These are phyloP conservation scores for Cicer chorassanicum DNA, from an alignment of 306 rosid genomes.

Conservation along the genomic window DNA sequence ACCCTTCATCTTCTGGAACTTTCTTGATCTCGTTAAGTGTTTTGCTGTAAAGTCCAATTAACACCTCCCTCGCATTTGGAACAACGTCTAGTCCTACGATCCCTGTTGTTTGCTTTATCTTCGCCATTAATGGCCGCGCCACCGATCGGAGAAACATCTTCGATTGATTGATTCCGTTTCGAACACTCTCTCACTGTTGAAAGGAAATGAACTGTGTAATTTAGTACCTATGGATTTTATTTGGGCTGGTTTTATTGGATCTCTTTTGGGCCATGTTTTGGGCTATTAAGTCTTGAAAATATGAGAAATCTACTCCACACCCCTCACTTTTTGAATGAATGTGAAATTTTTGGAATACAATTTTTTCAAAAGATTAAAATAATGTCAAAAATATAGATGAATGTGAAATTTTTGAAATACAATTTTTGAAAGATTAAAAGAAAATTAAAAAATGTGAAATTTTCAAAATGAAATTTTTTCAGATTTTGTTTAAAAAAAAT, in stretches of 20 bases:
- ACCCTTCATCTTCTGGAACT: slow-evolving; percentile 88
- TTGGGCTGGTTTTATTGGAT: not conserved
- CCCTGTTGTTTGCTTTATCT: slow-evolving; percentile 87
- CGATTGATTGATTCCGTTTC: slow-evolving; percentile 7
- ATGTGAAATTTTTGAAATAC: too few relatives aligned
- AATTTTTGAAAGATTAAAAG: too few relatives aligned
- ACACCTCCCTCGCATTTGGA: slow-evolving; percentile 81
- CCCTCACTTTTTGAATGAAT: too few relatives aligned
- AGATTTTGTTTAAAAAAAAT: too few relatives aligned
- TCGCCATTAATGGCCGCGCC: slow-evolving; percentile 87
- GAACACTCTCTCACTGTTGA: not conserved
- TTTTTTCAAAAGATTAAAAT: too few relatives aligned
- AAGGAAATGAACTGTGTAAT: not conserved
- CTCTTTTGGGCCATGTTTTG: not conserved
- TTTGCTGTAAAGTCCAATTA: slow-evolving; percentile 72
- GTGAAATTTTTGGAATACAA: too few relatives aligned
- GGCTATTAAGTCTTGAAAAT: not conserved
- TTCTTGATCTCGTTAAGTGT: slow-evolving; percentile 86
- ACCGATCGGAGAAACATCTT: slow-evolving; percentile 80
- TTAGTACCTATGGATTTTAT: not conserved
- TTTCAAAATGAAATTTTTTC: too few relatives aligned
- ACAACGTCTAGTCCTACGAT: slow-evolving; percentile 86
- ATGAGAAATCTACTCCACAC: too few relatives aligned
- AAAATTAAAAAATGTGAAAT: too few relatives aligned
- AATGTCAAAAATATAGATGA: too few relatives aligned